Percentiles rank a stretch among this genome's conserved stretches.
Conservation (phyloP, 257 asterid species). For the Verbascum thapsus region DNA sequence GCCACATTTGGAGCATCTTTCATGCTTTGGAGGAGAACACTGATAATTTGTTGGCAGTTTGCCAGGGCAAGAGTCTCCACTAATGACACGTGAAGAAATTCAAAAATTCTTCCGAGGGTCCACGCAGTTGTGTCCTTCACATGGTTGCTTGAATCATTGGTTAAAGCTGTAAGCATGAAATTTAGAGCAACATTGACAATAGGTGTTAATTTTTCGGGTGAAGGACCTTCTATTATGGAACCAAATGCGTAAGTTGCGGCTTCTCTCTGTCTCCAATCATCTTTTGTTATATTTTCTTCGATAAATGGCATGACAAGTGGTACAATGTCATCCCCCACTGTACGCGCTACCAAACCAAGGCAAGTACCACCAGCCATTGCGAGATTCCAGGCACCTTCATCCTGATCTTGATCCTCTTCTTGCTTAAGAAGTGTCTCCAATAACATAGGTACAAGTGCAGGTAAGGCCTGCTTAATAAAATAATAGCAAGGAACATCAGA, state of each 20-base stretch:
- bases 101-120: conserved; percentile 62
- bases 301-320: conserved; percentile 64
- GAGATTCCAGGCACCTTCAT: conserved; percentile 69
- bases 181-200: conserved; percentile 56
- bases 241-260: conserved; percentile 71
- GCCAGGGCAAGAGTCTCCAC: conserved; percentile 62
- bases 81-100: conserved; percentile 64
- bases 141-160: conserved; percentile 57
- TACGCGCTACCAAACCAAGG: conserved; percentile 65
- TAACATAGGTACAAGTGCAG: conserved; percentile 62
- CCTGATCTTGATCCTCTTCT: conserved; percentile 71
- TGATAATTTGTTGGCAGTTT: conserved; percentile 69
- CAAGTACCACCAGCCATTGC: conserved; percentile 80
- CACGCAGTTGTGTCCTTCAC: conserved; percentile 70
- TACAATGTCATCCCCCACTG: conserved; percentile 64
- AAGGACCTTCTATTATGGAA: conserved; percentile 66
- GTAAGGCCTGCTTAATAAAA: conserved; percentile 68
- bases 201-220: conserved; percentile 53
- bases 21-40: conserved; percentile 86
- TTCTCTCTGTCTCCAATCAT: conserved; percentile 76
- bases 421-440: conserved; percentile 68
- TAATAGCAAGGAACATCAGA: conserved; percentile 62
- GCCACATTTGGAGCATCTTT: conserved; percentile 82
- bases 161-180: conserved; percentile 61
- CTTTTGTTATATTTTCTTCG: conserved; percentile 51